Percentiles rank a stretch among this genome's conserved stretches.
Evolutionary conservation across 371 early-diverging fungal genomes (phyloP).

Genomic region (Lichtheimia hyalospora): DNA sequence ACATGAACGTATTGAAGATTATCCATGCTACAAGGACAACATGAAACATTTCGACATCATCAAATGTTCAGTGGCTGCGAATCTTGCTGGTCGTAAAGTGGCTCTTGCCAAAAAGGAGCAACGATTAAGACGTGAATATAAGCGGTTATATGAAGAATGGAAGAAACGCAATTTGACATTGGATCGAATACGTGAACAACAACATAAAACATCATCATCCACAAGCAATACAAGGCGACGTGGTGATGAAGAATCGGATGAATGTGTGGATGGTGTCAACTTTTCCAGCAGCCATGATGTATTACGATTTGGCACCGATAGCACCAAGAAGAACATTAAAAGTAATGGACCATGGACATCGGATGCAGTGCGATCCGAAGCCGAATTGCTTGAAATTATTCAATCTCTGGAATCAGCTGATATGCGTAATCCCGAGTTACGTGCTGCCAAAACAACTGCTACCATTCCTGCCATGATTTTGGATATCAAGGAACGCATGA

Average conservation of each 20-base stretch:
- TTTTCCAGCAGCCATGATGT: conserved; percentile 48
- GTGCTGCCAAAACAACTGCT: conserved; percentile 77
- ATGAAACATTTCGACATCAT: conserved; percentile 25
- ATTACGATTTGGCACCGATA: conserved; percentile 38
- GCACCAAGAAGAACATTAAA: conserved; percentile 26
- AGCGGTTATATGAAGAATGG: conserved; percentile 35
- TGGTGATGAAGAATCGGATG: conserved; percentile 48
- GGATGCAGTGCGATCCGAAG: conserved; percentile 83
- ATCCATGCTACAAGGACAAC: conserved; percentile 64
- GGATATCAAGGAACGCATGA: conserved; percentile 59
- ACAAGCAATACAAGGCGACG: conserved; percentile 32
- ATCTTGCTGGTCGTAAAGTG: conserved; percentile 19
- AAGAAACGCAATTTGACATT: conserved; percentile 40
- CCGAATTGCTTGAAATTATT: conserved; percentile 77
- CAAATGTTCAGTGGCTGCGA: conserved; percentile 21
- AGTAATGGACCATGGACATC: conserved; percentile 56
- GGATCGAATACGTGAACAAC: conserved; percentile 39
- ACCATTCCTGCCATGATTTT: conserved; percentile 77
- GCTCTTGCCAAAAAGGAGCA: conserved; percentile 31
- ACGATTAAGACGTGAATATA: conserved; percentile 39
- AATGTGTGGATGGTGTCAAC: conserved; percentile 41
- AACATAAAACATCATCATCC: conserved; percentile 34
- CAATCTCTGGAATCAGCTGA: conserved; percentile 75
- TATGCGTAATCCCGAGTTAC: conserved; percentile 75
- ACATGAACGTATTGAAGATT: conserved; percentile 51